These are phyloP conservation scores for Alternaria alternata DNA, from an alignment of 2,329 filamentous ascomycete genomes.

Conservation along the genomic window DNA sequence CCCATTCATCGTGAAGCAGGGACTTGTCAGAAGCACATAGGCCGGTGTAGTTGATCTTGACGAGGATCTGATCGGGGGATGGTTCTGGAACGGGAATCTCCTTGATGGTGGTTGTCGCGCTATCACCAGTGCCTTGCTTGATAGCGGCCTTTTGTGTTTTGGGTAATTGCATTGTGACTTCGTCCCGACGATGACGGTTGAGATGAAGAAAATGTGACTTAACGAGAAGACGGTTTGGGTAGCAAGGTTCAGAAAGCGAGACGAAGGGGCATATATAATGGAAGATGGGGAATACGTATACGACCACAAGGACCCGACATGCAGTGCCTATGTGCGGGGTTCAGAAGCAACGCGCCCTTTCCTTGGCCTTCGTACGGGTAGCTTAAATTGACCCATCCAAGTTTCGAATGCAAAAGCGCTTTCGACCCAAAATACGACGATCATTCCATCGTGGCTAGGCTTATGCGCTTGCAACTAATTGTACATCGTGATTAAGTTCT, in stretches of 20 bases:
- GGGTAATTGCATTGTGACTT: slow-evolving; percentile 37
- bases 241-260: not conserved
- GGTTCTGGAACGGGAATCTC: slow-evolving; percentile 43
- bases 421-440: not conserved
- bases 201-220: not conserved
- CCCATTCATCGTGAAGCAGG: slow-evolving; percentile 49
- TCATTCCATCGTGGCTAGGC: not conserved
- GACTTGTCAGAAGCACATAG: slow-evolving; percentile 63
- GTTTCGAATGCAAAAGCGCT: not conserved
- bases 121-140: slow-evolving; percentile 39
- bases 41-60: slow-evolving; percentile 65
- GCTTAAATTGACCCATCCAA: not conserved
- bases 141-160: slow-evolving; percentile 49
- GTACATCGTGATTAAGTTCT: not conserved
- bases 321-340: not conserved
- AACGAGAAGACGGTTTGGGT: not conserved
- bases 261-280: not conserved
- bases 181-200: not conserved
- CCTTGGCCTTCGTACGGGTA: not conserved
- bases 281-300: not conserved
- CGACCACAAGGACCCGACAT: not conserved
- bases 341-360: not conserved
- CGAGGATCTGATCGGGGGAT: slow-evolving; percentile 62
- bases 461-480: not conserved
- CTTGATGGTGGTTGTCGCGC: slow-evolving; percentile 35